Percentiles rank a stretch among this genome's conserved stretches.
Conservation (phyloP, 78 protist species). For the Trichosphaerium sp. region DNA sequence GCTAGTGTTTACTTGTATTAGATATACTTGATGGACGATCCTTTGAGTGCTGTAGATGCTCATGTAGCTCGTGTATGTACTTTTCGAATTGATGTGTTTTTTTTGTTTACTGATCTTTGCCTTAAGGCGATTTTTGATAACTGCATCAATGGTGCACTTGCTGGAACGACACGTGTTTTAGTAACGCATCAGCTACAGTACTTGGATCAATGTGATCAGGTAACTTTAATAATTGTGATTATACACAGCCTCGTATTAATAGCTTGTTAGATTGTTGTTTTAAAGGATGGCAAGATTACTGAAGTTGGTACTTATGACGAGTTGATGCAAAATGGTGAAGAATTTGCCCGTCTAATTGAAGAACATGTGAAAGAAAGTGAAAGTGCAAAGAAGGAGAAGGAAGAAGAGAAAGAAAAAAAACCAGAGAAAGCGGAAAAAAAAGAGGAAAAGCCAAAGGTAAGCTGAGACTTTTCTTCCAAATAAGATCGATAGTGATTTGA, state of each 20-base stretch:
- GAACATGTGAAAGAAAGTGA: neutral
- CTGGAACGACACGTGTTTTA: conserved; percentile 27
- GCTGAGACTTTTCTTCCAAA: neutral
- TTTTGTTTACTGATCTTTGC: no score
- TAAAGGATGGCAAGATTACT: conserved; percentile 23
- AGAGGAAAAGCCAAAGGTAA: neutral
- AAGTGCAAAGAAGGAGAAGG: neutral
- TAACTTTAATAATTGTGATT: conserved; percentile 4
- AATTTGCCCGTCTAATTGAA: neutral
- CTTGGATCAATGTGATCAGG: conserved; percentile 24
- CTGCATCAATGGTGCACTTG: conserved; percentile 24
- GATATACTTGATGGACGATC: conserved; percentile 40
- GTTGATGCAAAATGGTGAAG: neutral
- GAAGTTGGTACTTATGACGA: conserved; percentile 33
- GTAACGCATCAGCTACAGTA: conserved; percentile 59
- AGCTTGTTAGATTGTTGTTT: conserved; percentile 18
- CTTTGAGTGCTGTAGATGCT: conserved; percentile 34
- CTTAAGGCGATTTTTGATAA: conserved; percentile 9
- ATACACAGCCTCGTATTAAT: no score
- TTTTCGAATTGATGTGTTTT: neutral
- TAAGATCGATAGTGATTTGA: no score
- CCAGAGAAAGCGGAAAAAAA: neutral
- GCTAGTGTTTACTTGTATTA: conserved; percentile 48
- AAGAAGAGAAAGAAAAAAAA: neutral
- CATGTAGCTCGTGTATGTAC: conserved; percentile 39